Conservation (phyloP, 352 stramenopile genomes). For the Phytophthora ohioensis region DNA sequence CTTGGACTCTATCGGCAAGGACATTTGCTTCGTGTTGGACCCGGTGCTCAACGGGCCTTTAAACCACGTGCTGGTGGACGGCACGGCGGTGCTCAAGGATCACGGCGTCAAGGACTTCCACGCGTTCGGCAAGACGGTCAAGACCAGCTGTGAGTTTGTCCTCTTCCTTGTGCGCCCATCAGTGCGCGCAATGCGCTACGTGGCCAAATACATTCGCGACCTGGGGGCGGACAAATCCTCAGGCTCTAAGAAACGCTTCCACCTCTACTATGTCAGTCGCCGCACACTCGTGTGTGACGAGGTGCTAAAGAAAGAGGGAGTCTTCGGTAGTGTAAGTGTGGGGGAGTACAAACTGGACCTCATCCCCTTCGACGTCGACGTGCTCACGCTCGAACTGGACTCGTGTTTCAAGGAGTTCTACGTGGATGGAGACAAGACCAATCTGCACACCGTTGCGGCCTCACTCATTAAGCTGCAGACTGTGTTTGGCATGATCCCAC, state of each 20-base stretch:
- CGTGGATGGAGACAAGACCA: slow-evolving; percentile 91
- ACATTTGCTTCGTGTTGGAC: slow-evolving; percentile 91
- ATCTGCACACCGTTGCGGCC: slow-evolving; percentile 86
- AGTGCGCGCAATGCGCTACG: slow-evolving; percentile 77
- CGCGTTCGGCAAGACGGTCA: slow-evolving; percentile 82
- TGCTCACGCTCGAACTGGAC: slow-evolving; percentile 94
- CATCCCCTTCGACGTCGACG: slow-evolving; percentile 95
- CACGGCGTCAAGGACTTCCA: slow-evolving; percentile 89
- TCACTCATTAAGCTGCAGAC: slow-evolving; percentile 95
- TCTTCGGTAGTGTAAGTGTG: slow-evolving; percentile 89
- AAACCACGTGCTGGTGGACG: slow-evolving; percentile 89
- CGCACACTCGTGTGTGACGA: slow-evolving; percentile 93
- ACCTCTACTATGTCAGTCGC: slow-evolving; percentile 92
- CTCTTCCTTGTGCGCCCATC: slow-evolving; percentile 90
- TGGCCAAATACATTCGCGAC: slow-evolving; percentile 83
- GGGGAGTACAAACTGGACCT: slow-evolving; percentile 94
- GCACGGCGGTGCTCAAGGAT: slow-evolving; percentile 85
- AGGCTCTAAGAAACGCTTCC: slow-evolving; percentile 77
- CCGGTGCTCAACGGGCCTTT: slow-evolving; percentile 83
- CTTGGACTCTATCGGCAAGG: slow-evolving; percentile 85
- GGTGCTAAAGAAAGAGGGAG: slow-evolving; percentile 90
- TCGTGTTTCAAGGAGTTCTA: slow-evolving; percentile 88
- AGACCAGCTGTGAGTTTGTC: slow-evolving; percentile 87
- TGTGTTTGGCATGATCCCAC: slow-evolving; percentile 92
- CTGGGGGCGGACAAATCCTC: slow-evolving; percentile 48